phyloP scores from a whole-genome alignment of 345 rosid genomes.

The Aurinia saxatilis region DNA sequence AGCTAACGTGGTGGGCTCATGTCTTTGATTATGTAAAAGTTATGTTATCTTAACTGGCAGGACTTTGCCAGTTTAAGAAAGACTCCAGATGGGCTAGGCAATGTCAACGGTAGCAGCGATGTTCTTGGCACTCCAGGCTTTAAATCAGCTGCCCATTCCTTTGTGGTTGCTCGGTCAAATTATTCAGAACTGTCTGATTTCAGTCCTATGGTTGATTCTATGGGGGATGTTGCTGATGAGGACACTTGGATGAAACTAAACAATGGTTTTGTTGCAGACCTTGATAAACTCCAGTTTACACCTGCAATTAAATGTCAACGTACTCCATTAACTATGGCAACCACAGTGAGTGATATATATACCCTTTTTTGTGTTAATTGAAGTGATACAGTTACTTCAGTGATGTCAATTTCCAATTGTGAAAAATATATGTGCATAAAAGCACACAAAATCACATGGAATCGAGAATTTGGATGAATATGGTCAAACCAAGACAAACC shows the following conservation, averaged over 20 bases:
- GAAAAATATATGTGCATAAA: neutral
- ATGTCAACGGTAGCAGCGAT: conserved; percentile 38
- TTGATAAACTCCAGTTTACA: conserved; percentile 68
- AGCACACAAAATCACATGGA: neutral
- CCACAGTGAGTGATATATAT: conserved; percentile 46
- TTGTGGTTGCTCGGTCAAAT: conserved; percentile 71
- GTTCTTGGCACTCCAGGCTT: conserved; percentile 52
- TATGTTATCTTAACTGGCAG: conserved; percentile 16
- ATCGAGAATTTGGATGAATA: neutral
- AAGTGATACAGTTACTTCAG: neutral
- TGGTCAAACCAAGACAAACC: neutral
- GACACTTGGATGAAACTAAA: conserved; percentile 92
- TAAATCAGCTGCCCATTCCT: conserved; percentile 54
- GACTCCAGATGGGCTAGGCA: conserved; percentile 35
- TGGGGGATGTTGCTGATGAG: conserved; percentile 83
- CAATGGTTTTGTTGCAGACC: conserved; percentile 76
- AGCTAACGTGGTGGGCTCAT: neutral
- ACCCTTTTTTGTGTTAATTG: no score
- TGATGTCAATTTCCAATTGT: neutral
- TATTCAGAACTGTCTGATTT: conserved; percentile 49
- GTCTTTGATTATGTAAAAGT: neutral
- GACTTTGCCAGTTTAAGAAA: conserved; percentile 26
- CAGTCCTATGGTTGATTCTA: conserved; percentile 78
- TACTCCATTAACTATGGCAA: conserved; percentile 37
- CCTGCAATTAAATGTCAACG: conserved; percentile 67